These are phyloP conservation scores for Diplocarpon rosae DNA, from an alignment of 2,329 filamentous ascomycete species.

Conservation along the genomic window DNA sequence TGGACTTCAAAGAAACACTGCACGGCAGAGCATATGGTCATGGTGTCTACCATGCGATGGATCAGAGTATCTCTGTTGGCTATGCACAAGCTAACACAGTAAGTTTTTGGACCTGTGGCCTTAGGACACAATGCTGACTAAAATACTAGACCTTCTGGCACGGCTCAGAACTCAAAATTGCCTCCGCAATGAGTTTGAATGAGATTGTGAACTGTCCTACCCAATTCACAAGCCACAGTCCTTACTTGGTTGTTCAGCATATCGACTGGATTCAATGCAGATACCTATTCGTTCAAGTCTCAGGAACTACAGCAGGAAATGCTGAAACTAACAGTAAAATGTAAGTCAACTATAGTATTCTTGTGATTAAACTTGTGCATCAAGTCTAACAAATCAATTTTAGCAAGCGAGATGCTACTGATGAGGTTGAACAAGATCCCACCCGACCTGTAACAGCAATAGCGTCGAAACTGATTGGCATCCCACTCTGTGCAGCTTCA, in stretches of 20 bases:
- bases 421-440: slow-evolving; percentile 21
- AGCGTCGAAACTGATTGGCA: slow-evolving; percentile 15
- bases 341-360: too few relatives aligned
- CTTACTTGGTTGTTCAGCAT: slow-evolving; percentile 62
- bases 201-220: slow-evolving; percentile 69
- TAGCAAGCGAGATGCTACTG: neutral
- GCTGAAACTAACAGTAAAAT: too few relatives aligned
- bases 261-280: slow-evolving; percentile 84
- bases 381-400: neutral
- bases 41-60: slow-evolving; percentile 68
- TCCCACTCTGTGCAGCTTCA: slow-evolving; percentile 23
- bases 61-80: slow-evolving; percentile 41
- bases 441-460: slow-evolving; percentile 14
- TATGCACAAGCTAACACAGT: slow-evolving; percentile 12
- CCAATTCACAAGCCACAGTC: slow-evolving; percentile 43
- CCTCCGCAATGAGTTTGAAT: slow-evolving; percentile 58
- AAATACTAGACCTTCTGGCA: slow-evolving; percentile 42
- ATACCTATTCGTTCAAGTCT: slow-evolving; percentile 58
- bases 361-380: neutral
- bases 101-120: slow-evolving; percentile 4
- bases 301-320: too few relatives aligned
- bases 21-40: slow-evolving; percentile 66
- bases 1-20: slow-evolving; percentile 53
- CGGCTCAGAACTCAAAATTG: slow-evolving; percentile 51
- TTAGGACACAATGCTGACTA: neutral